phyloP scores from a whole-genome alignment of 2,329 filamentous ascomycete species.

The Trichophyton mentagrophytes region DNA sequence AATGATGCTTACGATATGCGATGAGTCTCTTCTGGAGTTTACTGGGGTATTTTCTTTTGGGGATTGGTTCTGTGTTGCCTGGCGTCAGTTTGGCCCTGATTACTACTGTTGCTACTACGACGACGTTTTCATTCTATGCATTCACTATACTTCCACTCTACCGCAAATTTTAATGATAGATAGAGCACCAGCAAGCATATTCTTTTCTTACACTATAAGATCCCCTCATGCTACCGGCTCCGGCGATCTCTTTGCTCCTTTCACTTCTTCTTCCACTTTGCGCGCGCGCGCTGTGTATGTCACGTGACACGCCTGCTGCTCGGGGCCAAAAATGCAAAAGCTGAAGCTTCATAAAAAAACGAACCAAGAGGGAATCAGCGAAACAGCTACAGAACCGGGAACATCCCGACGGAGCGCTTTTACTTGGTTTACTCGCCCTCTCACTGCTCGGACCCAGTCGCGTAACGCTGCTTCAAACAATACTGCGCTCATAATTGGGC shows the following conservation, averaged over 20 bases:
- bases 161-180: too few relatives aligned
- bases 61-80: background rate
- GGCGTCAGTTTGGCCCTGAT: background rate
- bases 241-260: background rate
- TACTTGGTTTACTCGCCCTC: background rate
- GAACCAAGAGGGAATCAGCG: background rate
- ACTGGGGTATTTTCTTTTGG: conserved; percentile 1
- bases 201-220: too few relatives aligned
- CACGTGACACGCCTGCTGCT: background rate
- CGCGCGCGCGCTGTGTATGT: background rate
- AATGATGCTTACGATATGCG: background rate
- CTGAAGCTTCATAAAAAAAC: background rate
- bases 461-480: background rate
- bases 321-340: background rate
- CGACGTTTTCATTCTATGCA: background rate
- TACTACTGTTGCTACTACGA: too few relatives aligned
- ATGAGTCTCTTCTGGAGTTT: background rate
- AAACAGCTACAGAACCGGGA: background rate
- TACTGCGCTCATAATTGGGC: background rate
- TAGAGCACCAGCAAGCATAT: too few relatives aligned
- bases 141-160: too few relatives aligned
- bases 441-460: background rate
- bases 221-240: too few relatives aligned
- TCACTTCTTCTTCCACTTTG: background rate
- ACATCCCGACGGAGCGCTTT: background rate